Base-by-base conservation (phyloP, 345 rosid genomes). In the Citrus mangshanensis region DNA sequence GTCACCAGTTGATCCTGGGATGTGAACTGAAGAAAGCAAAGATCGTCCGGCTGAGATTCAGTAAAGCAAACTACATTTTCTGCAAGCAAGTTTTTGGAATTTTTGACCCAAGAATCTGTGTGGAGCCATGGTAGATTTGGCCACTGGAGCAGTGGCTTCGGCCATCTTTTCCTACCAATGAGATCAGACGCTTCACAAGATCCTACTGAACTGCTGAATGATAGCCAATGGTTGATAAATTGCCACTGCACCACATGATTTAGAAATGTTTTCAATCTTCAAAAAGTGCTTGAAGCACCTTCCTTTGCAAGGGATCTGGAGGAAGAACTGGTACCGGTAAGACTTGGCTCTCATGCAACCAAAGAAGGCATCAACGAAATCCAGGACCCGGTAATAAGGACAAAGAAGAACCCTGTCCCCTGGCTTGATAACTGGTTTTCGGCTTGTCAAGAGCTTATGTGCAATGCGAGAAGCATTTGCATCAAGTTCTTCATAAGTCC, bases 1-100 rank as follows among this genome's bases (percentile, higher is more conserved):
- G 84, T 89, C 95, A 27, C 93, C 93, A 1, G 93, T 91, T 25
- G 95, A 91, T 10, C 93, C 95, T 32, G 91, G n/a, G n/a, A 91
- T 32, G 95, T 91, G 80, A 89, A 91, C 61, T 91, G 95, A 72
- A 91, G 82, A 75, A 91, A 89, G 70, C 91, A 88, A 30, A 91
- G 70, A 80, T 91, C 91, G 62, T 80, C 77, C 0, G 88, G 83
- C 42, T 73, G 78, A 58, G 93, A 74, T 74, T 82, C 93, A 55
- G 79, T 35, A 5, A 72, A 40, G 76, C 49, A 40, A 35, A 22
- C 73, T 28, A 37, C 59, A 18, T 63, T 72, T 67, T n/a, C 71
- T 64, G 70, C 68, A 77, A n/a, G 61, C 75, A 60, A 64, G 73
- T 22, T 79, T 62, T 72, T 84, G 13, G 83, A 86, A 70, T 85